A percentile compares a stretch with the other conserved stretches of the same genome.
Conservation (phyloP, 176 grass and related monocot genomes). For the Cocos nucifera region DNA sequence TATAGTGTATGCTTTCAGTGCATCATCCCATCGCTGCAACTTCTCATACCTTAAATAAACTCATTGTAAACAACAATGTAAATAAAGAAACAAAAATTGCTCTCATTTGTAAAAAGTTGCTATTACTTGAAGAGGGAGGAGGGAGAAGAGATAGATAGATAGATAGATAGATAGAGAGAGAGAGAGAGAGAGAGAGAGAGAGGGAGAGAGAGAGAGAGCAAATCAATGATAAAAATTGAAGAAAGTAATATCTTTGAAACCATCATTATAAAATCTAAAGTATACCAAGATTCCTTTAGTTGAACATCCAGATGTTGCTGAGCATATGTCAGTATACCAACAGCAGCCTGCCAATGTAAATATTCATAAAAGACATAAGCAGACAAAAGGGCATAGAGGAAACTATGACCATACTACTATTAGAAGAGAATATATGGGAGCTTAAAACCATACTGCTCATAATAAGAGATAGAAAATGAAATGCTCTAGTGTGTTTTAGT, state of each 20-base stretch:
- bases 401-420: too few species aligned
- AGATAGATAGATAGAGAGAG: too few species aligned
- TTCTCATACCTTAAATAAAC: slow-evolving; percentile 76
- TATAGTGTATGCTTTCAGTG: slow-evolving; percentile 73
- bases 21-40: slow-evolving; percentile 96
- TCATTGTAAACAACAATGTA: slow-evolving; percentile 17
- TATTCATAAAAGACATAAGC: background rate
- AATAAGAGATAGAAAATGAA: too few species aligned
- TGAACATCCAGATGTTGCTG: slow-evolving; percentile 85
- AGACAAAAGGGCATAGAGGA: background rate
- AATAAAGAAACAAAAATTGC: background rate
- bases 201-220: too few species aligned
- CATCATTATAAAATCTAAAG: background rate
- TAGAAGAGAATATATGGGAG: too few species aligned
- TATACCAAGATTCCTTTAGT: slow-evolving; percentile 97
- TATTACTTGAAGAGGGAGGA: too few species aligned
- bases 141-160: too few species aligned
- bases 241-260: background rate
- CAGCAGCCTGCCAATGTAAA: slow-evolving; percentile 61
- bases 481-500: too few species aligned
- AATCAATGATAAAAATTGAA: too few species aligned
- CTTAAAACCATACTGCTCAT: too few species aligned
- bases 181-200: too few species aligned
- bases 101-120: too few species aligned
- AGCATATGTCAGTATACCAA: slow-evolving; percentile 95